Evolutionary conservation across 495 filamentous ascomycete species (phyloP).

Genomic region (Immersiella caudata): DNA sequence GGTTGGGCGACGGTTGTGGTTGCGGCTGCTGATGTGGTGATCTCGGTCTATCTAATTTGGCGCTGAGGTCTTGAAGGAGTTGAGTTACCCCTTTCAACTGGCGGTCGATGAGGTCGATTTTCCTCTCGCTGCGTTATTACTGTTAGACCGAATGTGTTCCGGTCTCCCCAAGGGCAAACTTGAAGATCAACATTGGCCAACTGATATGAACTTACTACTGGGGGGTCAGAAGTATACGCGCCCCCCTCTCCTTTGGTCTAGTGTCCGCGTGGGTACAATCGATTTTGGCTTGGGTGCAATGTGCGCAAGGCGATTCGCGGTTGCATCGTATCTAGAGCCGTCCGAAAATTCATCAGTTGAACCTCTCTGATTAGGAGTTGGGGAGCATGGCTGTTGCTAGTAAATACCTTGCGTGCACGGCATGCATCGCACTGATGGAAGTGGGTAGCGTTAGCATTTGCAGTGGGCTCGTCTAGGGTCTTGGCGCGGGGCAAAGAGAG

Average conservation of each 20-base stretch:
- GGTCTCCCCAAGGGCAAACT: too few relatives aligned
- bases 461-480: background rate
- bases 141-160: background rate
- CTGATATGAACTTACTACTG: conserved; percentile 24
- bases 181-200: too few relatives aligned
- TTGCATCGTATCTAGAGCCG: conserved; percentile 57
- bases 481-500: conserved; percentile 4
- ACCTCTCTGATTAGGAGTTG: background rate
- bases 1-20: background rate
- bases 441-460: background rate
- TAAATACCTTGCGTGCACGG: conserved; percentile 25
- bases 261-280: conserved; percentile 24
- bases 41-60: conserved; percentile 16
- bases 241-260: conserved; percentile 25
- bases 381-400: background rate
- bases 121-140: conserved; percentile 65
- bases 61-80: conserved; percentile 44
- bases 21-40: background rate
- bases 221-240: conserved; percentile 28
- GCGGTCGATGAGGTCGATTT: conserved; percentile 67
- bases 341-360: background rate
- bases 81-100: conserved; percentile 59
- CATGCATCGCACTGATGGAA: conserved; percentile 27
- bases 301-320: conserved; percentile 28
- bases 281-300: conserved; percentile 31